A percentile compares a stretch with the other conserved stretches of the same genome.
Conservation (phyloP, 139 green algal genomes). For the Chlamydomonas schloesseri region DNA sequence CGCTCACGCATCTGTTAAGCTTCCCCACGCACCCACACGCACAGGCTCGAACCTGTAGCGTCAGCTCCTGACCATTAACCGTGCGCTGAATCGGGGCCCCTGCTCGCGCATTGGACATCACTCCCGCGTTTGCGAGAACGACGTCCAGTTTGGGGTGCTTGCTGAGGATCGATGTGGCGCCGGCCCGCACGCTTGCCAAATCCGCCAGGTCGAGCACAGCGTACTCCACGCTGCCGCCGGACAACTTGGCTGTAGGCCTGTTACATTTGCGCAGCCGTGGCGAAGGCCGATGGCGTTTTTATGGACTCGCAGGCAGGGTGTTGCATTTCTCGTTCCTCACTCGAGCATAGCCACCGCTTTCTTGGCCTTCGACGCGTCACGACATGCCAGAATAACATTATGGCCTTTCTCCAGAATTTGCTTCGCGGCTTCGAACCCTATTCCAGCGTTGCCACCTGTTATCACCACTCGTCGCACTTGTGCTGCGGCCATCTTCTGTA, state of each 20-base stretch:
- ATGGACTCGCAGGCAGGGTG: too few relatives aligned
- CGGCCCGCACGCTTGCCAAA: neutral
- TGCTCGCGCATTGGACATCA: neutral
- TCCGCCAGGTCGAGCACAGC: neutral
- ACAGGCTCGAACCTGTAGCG: slow-evolving; percentile 11
- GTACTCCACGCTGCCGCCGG: neutral
- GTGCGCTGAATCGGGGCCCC: neutral
- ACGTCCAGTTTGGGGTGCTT: slow-evolving; percentile 16
- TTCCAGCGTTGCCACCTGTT: slow-evolving; percentile 36
- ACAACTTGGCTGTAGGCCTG: slow-evolving; percentile 6
- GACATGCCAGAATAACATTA: slow-evolving; percentile 20
- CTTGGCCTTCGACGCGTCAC: slow-evolving; percentile 1
- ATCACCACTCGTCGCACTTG: slow-evolving; percentile 27
- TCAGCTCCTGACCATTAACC: neutral
- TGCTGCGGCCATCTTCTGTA: too few relatives aligned
- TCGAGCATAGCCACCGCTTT: slow-evolving; percentile 20
- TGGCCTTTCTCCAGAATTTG: slow-evolving; percentile 29
- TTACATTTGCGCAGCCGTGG: neutral
- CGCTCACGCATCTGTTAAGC: too few relatives aligned
- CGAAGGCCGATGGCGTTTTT: too few relatives aligned
- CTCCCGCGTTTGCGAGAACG: slow-evolving; percentile 12
- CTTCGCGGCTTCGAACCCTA: slow-evolving; percentile 33
- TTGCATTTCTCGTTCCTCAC: neutral
- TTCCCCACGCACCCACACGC: neutral
- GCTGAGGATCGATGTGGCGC: neutral